These are phyloP conservation scores for Fusarium pseudonygamai DNA, from an alignment of 2,329 filamentous ascomycete genomes.

Conservation along the genomic window DNA sequence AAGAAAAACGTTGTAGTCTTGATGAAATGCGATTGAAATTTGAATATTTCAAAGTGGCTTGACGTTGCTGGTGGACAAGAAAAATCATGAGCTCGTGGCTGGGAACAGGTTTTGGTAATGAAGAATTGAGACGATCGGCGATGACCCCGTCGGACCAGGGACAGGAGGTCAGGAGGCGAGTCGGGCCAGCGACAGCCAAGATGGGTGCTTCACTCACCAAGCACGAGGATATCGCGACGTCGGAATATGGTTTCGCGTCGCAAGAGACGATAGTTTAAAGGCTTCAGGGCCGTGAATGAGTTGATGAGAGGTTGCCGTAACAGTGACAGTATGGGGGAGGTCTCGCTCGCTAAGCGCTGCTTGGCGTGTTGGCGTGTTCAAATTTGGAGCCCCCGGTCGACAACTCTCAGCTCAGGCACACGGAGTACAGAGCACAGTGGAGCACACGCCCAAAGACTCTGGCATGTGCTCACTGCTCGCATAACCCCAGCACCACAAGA, in stretches of 20 bases:
- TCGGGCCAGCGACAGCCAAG: constrained; percentile 30
- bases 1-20: background rate
- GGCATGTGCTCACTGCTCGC: constrained; percentile 44
- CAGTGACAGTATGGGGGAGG: constrained; percentile 40
- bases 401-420: constrained; percentile 33
- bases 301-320: constrained; percentile 45
- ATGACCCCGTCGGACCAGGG: constrained; percentile 18
- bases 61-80: constrained; percentile 26
- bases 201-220: constrained; percentile 39
- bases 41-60: constrained; percentile 18
- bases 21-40: constrained; percentile 17
- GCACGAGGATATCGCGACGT: constrained; percentile 40
- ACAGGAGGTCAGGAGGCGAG: constrained; percentile 18
- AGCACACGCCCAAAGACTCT: constrained; percentile 44
- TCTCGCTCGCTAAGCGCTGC: constrained; percentile 49
- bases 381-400: constrained; percentile 42
- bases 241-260: constrained; percentile 36
- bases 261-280: constrained; percentile 37
- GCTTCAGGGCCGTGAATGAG: constrained; percentile 36
- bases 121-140: constrained; percentile 29
- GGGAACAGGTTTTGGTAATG: constrained; percentile 33
- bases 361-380: constrained; percentile 46
- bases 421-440: constrained; percentile 42
- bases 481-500: constrained; percentile 33
- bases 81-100: constrained; percentile 39